phyloP scores from a whole-genome alignment of 305 asterid genomes.

The Ajuga reptans region DNA sequence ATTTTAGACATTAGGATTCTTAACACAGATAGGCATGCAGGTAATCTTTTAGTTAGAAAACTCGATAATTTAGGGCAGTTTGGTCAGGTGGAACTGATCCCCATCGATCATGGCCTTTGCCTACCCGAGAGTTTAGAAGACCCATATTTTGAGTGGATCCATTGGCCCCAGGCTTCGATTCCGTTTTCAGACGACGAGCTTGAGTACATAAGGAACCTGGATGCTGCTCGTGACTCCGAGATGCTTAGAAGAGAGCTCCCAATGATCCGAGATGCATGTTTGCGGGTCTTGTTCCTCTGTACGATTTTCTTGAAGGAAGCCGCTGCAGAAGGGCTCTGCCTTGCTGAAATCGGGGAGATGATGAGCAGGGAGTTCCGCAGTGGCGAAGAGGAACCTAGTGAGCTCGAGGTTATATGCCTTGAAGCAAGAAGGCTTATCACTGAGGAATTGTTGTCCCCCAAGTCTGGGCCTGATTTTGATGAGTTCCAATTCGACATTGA shows the following conservation, averaged over 20 bases:
- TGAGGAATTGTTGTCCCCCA: conserved; percentile 46
- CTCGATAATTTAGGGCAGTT: conserved; percentile 73
- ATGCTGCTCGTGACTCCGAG: conserved; percentile 56
- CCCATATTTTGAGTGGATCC: conserved; percentile 98
- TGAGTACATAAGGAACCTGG: conserved; percentile 68
- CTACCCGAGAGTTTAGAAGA: conserved; percentile 89
- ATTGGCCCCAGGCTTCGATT: conserved; percentile 98
- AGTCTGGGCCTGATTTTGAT: conserved; percentile 36
- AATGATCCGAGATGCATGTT: conserved; percentile 88
- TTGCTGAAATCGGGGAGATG: conserved; percentile 98
- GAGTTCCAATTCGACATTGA: conserved; percentile 71
- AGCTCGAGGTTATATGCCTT: conserved; percentile 77
- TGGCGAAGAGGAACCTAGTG: conserved; percentile 95
- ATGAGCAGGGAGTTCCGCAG: conserved; percentile 88
- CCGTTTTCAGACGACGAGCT: conserved; percentile 96
- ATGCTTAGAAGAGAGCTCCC: conserved; percentile 85
- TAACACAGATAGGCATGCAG: conserved; percentile 94
- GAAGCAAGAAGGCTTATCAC: conserved; percentile 62
- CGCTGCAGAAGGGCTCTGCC: conserved; percentile 73
- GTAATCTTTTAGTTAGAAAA: conserved; percentile 87
- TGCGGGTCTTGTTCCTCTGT: conserved; percentile 70
- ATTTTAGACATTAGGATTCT: conserved; percentile 92
- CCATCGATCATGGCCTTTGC: conserved; percentile 97
- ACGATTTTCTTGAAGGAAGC: conserved; percentile 85
- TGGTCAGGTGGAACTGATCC: conserved; percentile 77